These are phyloP conservation scores for Clathrospora elynae DNA, from an alignment of 2,329 filamentous ascomycete species.

Conservation along the genomic window DNA sequence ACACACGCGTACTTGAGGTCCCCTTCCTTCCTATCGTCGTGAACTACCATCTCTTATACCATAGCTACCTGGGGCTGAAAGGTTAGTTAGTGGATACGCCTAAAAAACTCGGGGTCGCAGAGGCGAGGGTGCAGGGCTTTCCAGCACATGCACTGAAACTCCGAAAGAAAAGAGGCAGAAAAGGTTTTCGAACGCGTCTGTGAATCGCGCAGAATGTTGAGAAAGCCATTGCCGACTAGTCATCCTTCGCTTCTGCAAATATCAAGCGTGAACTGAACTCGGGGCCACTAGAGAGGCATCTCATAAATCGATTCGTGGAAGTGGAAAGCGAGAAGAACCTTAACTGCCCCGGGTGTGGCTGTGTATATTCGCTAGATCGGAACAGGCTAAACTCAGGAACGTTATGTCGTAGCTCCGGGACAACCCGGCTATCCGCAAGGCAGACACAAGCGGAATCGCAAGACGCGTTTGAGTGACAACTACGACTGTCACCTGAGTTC, in stretches of 20 bases:
- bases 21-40: slow-evolving; percentile 4
- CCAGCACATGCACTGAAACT: too few species aligned
- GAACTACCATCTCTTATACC: too few species aligned
- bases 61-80: background rate
- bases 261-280: background rate
- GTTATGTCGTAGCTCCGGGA: background rate
- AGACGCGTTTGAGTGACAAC: too few species aligned
- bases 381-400: background rate
- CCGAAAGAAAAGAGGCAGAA: too few species aligned
- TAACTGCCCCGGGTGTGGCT: too few species aligned
- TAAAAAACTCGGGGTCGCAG: slow-evolving; percentile 3
- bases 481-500: too few species aligned
- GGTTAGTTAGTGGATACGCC: slow-evolving; percentile 1
- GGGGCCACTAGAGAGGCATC: too few species aligned
- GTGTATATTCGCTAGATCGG: background rate
- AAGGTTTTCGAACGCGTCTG: background rate
- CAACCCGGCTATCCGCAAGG: background rate
- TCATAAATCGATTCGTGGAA: background rate
- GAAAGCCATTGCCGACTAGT: slow-evolving; percentile 8
- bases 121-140: slow-evolving; percentile 2
- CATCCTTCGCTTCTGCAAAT: background rate
- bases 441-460: too few species aligned
- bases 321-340: background rate
- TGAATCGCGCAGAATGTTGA: slow-evolving; percentile 7
- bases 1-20: background rate